Evolutionary conservation across 768 basidiomycete species (phyloP).

Genomic region (Tulasnella sp.): DNA sequence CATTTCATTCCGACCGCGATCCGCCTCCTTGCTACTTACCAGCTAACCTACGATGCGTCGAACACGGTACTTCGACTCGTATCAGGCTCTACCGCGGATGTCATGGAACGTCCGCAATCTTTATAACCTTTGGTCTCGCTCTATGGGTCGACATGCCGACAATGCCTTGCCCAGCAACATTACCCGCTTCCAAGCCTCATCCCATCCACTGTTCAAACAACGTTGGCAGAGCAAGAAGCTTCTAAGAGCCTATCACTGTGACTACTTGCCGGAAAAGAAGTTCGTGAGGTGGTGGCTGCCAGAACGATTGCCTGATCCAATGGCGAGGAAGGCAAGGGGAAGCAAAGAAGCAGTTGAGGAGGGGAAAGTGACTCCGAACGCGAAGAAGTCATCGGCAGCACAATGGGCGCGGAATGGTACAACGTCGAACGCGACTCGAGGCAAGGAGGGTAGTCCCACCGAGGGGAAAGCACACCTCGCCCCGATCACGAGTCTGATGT

Average conservation of each 20-base stretch:
- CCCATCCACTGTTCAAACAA: constrained; percentile 72
- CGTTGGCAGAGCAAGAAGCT: constrained; percentile 82
- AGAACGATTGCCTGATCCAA: constrained; percentile 71
- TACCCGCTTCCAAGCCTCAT: constrained; percentile 46
- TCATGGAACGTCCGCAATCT: constrained; percentile 84
- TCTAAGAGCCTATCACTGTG: constrained; percentile 89
- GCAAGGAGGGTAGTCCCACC: constrained; percentile 26
- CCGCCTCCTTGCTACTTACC: not conserved
- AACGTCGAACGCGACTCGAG: not conserved
- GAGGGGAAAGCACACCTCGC: constrained; percentile 55
- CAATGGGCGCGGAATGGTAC: not conserved
- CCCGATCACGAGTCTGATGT: constrained; percentile 93
- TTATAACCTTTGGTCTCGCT: constrained; percentile 80
- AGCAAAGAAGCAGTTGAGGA: constrained; percentile 28
- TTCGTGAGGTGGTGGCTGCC: constrained; percentile 97
- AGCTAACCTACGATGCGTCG: not conserved
- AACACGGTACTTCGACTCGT: constrained; percentile 27
- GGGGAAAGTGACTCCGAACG: constrained; percentile 36
- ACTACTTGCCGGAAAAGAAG: constrained; percentile 81
- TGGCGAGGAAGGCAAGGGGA: constrained; percentile 35
- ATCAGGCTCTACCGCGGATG: constrained; percentile 68
- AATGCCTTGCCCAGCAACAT: constrained; percentile 24
- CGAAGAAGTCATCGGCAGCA: constrained; percentile 26
- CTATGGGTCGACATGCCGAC: constrained; percentile 35
- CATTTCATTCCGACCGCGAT: not conserved